These are phyloP conservation scores for Fusarium compactum DNA, from an alignment of 2,329 filamentous ascomycete genomes.

Conservation along the genomic window DNA sequence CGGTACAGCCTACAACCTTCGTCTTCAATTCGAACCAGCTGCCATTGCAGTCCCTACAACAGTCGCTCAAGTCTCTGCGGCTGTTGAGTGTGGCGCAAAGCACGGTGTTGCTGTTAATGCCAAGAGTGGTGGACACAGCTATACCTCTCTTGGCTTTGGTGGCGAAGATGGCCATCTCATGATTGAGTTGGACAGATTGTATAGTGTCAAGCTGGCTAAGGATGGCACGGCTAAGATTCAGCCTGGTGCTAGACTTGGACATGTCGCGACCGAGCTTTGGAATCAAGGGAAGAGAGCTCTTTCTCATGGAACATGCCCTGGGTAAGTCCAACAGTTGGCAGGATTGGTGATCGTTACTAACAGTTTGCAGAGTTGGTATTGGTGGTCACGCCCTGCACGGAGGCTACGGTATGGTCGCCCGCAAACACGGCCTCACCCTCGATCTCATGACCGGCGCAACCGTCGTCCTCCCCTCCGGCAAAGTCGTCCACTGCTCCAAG, in stretches of 20 bases:
- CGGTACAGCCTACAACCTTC: constrained; percentile 51
- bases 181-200: constrained; percentile 57
- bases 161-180: constrained; percentile 58
- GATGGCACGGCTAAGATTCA: constrained; percentile 48
- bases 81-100: constrained; percentile 60
- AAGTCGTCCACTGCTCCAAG: constrained; percentile 45
- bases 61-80: constrained; percentile 57
- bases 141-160: constrained; percentile 62
- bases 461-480: constrained; percentile 47
- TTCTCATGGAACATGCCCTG: constrained; percentile 65
- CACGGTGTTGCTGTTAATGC: constrained; percentile 61
- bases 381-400: constrained; percentile 49
- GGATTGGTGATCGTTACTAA: constrained; percentile 1
- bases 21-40: constrained; percentile 49
- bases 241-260: constrained; percentile 63
- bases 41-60: constrained; percentile 52
- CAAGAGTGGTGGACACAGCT: constrained; percentile 66
- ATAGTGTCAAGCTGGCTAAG: constrained; percentile 48
- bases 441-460: constrained; percentile 49
- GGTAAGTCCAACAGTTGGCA: constrained; percentile 49
- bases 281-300: constrained; percentile 58
- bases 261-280: constrained; percentile 58
- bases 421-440: constrained; percentile 47
- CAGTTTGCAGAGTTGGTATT: constrained; percentile 43
- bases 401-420: constrained; percentile 51